phyloP scores from a whole-genome alignment of 768 basidiomycete species.

The Paxillus rubicundulus region DNA sequence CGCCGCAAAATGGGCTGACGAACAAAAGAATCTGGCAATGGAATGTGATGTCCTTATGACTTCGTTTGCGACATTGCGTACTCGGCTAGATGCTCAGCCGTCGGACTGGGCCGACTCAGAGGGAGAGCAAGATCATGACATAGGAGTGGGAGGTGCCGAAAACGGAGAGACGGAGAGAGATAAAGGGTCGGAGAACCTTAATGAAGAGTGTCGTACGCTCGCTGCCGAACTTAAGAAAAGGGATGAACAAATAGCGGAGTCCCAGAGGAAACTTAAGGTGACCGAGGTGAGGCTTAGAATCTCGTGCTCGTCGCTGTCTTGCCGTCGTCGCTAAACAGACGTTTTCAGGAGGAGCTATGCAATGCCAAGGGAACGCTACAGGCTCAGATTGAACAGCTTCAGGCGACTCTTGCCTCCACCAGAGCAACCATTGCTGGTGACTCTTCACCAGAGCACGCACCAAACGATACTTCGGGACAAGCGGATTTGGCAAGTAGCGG shows the following conservation, averaged over 20 bases:
- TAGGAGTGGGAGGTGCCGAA: constrained; percentile 5
- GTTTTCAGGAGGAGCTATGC: constrained; percentile 20
- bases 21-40: constrained; percentile 22
- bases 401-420: constrained; percentile 10
- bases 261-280: constrained; percentile 10
- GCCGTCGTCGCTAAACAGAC: constrained; percentile 3
- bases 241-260: constrained; percentile 19
- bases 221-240: constrained; percentile 16
- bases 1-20: constrained; percentile 28
- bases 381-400: constrained; percentile 19
- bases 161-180: constrained; percentile 7
- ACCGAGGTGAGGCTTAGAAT: constrained; percentile 19
- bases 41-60: constrained; percentile 28
- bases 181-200: constrained; percentile 8
- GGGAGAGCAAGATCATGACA: constrained; percentile 22
- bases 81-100: constrained; percentile 20
- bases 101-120: constrained; percentile 22
- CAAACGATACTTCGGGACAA: constrained; percentile 5
- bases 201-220: constrained; percentile 17
- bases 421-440: constrained; percentile 2
- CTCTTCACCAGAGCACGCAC: constrained; percentile 2
- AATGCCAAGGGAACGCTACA: constrained; percentile 14
- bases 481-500: neutral
- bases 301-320: neutral
- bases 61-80: constrained; percentile 31